Evolutionary conservation across 371 early-diverging fungal genomes (phyloP).

Genomic region (Mortierella sp.): DNA sequence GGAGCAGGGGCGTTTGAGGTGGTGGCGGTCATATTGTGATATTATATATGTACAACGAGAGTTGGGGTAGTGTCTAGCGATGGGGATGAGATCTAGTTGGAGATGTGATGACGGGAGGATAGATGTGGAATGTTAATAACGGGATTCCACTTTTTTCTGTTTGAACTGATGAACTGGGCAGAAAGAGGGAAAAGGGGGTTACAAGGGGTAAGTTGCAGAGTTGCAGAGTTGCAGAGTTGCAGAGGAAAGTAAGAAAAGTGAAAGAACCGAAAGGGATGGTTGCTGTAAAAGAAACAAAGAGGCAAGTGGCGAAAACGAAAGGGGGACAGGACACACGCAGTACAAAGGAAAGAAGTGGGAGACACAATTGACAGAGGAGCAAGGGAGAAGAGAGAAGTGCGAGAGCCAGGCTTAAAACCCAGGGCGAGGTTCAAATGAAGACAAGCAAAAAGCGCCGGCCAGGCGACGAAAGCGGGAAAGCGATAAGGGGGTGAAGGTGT

Average conservation of each 20-base stretch:
- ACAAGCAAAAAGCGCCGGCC: background rate
- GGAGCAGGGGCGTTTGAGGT: slow-evolving; percentile 24
- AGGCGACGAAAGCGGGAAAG: slow-evolving; percentile 6
- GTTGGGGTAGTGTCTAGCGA: slow-evolving; percentile 1
- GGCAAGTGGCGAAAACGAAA: background rate
- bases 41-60: slow-evolving; percentile 42
- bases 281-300: background rate
- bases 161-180: background rate
- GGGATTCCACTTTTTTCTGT: background rate
- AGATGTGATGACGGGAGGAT: background rate
- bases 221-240: background rate
- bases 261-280: background rate
- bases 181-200: background rate
- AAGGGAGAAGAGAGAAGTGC: background rate
- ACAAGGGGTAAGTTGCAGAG: background rate
- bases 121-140: slow-evolving; percentile 27
- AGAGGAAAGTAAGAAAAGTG: background rate
- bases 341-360: background rate
- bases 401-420: background rate
- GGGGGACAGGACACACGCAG: background rate
- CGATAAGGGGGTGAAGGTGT: background rate
- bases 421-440: background rate
- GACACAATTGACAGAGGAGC: background rate
- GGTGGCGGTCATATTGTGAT: slow-evolving; percentile 27
- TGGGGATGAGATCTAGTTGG: slow-evolving; percentile 17